Percentiles rank a stretch among this genome's conserved stretches.
Conservation (phyloP, 345 rosid species). For the Atalantia buxifolia region DNA sequence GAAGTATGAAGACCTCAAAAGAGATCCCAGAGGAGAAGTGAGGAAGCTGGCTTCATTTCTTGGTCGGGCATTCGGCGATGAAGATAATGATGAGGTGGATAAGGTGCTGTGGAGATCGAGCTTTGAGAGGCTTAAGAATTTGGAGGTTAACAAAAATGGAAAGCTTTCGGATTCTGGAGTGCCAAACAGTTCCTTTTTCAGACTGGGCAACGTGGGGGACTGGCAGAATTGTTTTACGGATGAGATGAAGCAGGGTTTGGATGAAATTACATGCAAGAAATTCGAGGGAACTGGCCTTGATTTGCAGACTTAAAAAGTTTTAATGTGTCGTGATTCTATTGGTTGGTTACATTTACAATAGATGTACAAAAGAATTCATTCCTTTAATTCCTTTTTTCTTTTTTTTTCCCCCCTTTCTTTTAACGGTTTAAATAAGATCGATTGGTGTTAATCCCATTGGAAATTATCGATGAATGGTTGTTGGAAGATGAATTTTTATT, state of each 20-base stretch:
- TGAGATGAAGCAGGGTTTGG: conserved; percentile 22
- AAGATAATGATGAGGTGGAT: conserved; percentile 31
- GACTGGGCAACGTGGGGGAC: conserved; percentile 37
- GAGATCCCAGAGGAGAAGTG: conserved; percentile 18
- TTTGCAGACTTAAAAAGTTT: background rate
- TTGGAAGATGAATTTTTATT: too few relatives aligned
- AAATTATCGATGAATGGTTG: too few relatives aligned
- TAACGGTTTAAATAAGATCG: background rate
- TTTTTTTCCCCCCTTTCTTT: background rate
- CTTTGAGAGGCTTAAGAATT: conserved; percentile 39
- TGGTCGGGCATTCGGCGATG: conserved; percentile 9
- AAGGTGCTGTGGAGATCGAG: conserved; percentile 29
- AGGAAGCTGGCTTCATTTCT: conserved; percentile 27
- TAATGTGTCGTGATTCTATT: too few relatives aligned
- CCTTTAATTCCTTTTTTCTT: background rate
- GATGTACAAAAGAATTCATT: too few relatives aligned
- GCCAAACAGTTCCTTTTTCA: conserved; percentile 25
- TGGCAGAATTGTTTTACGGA: conserved; percentile 26
- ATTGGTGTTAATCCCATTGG: background rate
- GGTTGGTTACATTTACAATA: too few relatives aligned
- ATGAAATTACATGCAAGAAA: conserved; percentile 7
- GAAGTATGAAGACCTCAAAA: conserved; percentile 38
- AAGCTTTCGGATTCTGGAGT: conserved; percentile 21
- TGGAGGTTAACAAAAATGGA: conserved; percentile 37
- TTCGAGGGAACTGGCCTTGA: conserved; percentile 25